Base-by-base conservation (phyloP, 805 yeast species). In the Aciculoconidium aculeatum region DNA sequence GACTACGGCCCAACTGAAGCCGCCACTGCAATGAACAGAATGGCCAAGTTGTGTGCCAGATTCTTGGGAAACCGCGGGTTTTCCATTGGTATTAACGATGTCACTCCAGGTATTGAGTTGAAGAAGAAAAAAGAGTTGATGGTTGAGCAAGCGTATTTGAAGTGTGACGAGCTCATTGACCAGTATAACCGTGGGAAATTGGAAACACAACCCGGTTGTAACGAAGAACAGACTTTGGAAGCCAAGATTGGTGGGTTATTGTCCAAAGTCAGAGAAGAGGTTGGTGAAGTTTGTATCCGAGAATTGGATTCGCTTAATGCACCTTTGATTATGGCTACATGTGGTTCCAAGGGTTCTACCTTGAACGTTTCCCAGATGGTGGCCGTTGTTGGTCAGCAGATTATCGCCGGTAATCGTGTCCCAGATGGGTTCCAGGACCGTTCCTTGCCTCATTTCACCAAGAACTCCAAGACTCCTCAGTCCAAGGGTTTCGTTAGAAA, bases 391-490 rank as follows among this genome's bases (percentile, higher is more conserved):
- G 98, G 98, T 32, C 99, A 92, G 65, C 99, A 92, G 61, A 92
- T 92, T 66, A 92, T 92, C 45, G 80, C 95, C 4, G 99, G 99
- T 59, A 84, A 86, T 54, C 94, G 99, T 73, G 98, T 92, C 38
- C 97, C 98, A 14, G 95, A 92, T 69, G 99, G 99, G n/a, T 92
- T 92, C 72, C 97, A 92, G 59, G 97, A 92, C 62, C 78, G 99
- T 60, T 86, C 98, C 0, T 65, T 92, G 44, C 99, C 99, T 8
- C 99, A 92, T 62, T 92, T 92, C 66, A 77, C 85, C 27, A 92
- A 94, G 60, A 83, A 83, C 58, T 88, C 97, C 42, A 88, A 90
- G 55, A 85, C 96, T 23, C 98, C 98, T 1, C 96, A 90, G 41
- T 85, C 96, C 6, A 92, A 92, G 61, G 99, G 99, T 49, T 92